Base-by-base conservation (phyloP, 2,329 filamentous ascomycete genomes). In the Phyllosticta citriasiana region DNA sequence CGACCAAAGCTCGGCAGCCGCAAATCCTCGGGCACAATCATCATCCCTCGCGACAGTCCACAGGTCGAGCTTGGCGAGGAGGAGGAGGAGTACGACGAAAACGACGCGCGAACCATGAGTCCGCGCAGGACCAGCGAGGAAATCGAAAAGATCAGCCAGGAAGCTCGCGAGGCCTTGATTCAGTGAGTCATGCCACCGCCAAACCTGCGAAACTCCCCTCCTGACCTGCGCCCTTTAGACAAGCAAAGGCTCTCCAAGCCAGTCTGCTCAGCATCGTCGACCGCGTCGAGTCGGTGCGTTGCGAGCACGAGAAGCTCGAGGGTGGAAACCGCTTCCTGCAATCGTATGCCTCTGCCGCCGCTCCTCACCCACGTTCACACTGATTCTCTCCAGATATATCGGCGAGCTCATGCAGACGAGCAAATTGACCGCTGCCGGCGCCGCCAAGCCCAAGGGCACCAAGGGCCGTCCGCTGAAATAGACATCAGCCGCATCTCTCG, bases 311-410 rank as follows among this genome's bases (percentile, higher is more conserved):
- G 77, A 97, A 96, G 76, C 85, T 99, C 60, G 92, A 97, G 75
- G 94, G 84, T 74, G 92, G 97, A 74, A 99, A 99, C 81, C 93
- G 91, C 70, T 97, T 97, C 71, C 78, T 99, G 55, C 93, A 97
- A 75, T 80, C 78, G 78, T 80, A 70, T 60, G 78, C 76, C 60
- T 25, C 16, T 14, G 35, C 53, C 33, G 16, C 16, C 19, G 47
- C 59, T 25, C 4, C 16, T 52, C 19, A 55, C 57, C 25, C 4
- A n/a, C 53, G n/a, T 35, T 53, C 60, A 19, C 14, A 58, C 68
- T 73, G 66, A 69, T 63, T 3, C 24, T 7, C 1, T 6, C 12
- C 63, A 96, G 96, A 74, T 97, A 97, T 73, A 97, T 97, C 69
- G 93, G 93, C 66, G 93, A 96, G 71, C 81, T 97, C 60, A 97